Evolutionary conservation across 495 filamentous ascomycete species (phyloP).

Genomic region (Podospora conica): DNA sequence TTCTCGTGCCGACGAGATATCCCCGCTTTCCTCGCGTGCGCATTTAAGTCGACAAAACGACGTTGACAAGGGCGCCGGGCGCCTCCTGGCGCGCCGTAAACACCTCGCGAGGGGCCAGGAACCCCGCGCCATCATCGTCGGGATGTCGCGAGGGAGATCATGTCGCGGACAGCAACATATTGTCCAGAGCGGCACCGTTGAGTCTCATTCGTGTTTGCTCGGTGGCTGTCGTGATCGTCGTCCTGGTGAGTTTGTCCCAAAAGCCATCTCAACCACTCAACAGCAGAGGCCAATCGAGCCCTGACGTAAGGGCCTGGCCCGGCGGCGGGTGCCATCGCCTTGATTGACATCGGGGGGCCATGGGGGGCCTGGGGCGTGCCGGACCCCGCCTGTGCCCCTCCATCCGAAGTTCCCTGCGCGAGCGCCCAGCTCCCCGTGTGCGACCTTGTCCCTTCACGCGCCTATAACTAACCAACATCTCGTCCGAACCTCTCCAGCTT

Average conservation of each 20-base stretch:
- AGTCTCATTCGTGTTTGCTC: conserved; percentile 35
- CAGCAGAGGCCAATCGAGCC: conserved; percentile 1
- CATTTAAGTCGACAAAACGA: conserved; percentile 24
- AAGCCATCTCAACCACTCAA: not conserved
- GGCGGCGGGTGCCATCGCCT: not conserved
- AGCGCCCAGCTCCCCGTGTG: not conserved
- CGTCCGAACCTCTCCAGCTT: conserved; percentile 12
- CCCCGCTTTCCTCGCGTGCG: conserved; percentile 12
- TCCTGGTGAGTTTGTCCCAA: conserved; percentile 39
- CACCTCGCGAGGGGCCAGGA: conserved; percentile 10
- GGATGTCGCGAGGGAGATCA: conserved; percentile 5
- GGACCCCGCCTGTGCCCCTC: conserved; percentile 7
- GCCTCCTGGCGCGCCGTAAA: conserved; percentile 17
- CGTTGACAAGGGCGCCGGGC: conserved; percentile 18
- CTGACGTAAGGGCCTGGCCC: conserved; percentile 19
- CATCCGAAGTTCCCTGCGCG: not conserved
- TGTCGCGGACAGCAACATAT: not conserved
- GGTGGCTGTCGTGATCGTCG: conserved; percentile 36
- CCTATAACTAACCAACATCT: conserved; percentile 13
- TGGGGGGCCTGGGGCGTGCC: not conserved
- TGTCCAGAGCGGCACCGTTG: conserved; percentile 4
- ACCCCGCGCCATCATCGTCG: not conserved
- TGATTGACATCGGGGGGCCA: not conserved
- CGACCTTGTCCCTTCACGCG: not conserved
- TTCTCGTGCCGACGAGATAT: conserved; percentile 11